These are phyloP conservation scores for Copromyces sp. DNA, from an alignment of 495 filamentous ascomycete genomes.

Conservation along the genomic window DNA sequence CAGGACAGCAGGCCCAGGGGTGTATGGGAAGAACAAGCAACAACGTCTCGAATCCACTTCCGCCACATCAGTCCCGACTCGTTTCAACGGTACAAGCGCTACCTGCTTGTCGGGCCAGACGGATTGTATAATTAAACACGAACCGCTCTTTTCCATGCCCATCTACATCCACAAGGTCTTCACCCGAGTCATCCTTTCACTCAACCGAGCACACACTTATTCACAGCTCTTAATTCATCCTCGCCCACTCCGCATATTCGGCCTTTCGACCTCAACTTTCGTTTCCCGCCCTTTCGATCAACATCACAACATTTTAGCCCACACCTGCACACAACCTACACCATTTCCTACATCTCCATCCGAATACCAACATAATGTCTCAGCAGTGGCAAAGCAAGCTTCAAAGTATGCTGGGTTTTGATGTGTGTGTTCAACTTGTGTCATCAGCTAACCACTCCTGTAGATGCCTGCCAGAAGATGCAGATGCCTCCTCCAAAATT, in stretches of 20 bases:
- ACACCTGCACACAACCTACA: background rate
- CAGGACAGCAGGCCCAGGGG: background rate
- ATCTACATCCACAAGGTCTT: background rate
- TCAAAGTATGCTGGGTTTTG: conserved; percentile 9
- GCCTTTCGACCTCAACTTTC: background rate
- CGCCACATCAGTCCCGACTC: conserved; percentile 33
- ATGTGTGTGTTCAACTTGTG: background rate
- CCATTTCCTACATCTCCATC: background rate
- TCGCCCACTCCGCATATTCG: background rate
- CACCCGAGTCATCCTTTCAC: background rate
- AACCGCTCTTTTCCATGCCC: background rate
- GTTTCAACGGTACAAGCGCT: conserved; percentile 10
- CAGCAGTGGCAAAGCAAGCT: conserved; percentile 21
- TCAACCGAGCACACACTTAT: background rate
- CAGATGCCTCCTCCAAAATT: conserved; percentile 50
- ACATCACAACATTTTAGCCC: background rate
- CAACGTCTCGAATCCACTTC: conserved; percentile 30
- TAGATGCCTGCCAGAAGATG: conserved; percentile 51
- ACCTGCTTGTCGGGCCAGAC: conserved; percentile 13
- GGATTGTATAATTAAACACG: conserved; percentile 4
- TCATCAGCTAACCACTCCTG: background rate
- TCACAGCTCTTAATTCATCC: background rate
- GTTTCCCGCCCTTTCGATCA: background rate
- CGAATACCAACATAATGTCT: conserved; percentile 8
- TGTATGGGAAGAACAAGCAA: background rate